These are phyloP conservation scores for Fusarium graminum DNA, from an alignment of 2,329 filamentous ascomycete species.

Conservation along the genomic window DNA sequence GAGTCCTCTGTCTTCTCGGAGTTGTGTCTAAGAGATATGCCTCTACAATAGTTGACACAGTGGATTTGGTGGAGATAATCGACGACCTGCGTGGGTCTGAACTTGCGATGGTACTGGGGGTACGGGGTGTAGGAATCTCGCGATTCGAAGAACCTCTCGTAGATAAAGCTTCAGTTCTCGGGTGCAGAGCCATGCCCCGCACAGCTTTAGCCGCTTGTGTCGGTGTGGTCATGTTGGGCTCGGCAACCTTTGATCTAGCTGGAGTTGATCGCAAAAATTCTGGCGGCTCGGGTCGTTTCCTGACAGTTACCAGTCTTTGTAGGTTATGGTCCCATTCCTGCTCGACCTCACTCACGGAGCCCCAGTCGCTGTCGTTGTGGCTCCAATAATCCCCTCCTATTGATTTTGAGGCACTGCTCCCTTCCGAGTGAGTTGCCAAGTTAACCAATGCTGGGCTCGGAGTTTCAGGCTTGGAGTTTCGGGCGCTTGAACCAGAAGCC, in stretches of 20 bases:
- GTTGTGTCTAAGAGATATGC: constrained; percentile 67
- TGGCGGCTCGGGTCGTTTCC: constrained; percentile 57
- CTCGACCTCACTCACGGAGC: constrained; percentile 61
- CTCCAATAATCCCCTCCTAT: constrained; percentile 64
- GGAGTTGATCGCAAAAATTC: constrained; percentile 45
- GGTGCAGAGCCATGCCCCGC: constrained; percentile 62
- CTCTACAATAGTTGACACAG: constrained; percentile 68
- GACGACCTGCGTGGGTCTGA: constrained; percentile 65
- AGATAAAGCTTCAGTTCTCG: constrained; percentile 52
- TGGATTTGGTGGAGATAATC: constrained; percentile 67
- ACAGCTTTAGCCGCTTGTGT: constrained; percentile 66
- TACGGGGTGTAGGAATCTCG: constrained; percentile 47
- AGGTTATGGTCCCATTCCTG: constrained; percentile 69
- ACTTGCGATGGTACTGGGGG: constrained; percentile 56
- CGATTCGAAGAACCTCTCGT: constrained; percentile 45
- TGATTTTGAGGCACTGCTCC: constrained; percentile 57
- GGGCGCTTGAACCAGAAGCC: constrained; percentile 46
- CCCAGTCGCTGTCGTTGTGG: constrained; percentile 71
- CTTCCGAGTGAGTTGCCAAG: constrained; percentile 57
- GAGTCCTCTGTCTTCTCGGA: constrained; percentile 63
- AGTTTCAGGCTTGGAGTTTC: constrained; percentile 50
- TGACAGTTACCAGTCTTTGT: constrained; percentile 66
- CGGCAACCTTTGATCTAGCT: constrained; percentile 58
- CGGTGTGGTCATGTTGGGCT: constrained; percentile 62
- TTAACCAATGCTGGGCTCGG: constrained; percentile 60